Evolutionary conservation across 2,329 filamentous ascomycete species (phyloP), one percentile per base, ranked within the genome.

Genomic region (Zasmidium cellare): DNA sequence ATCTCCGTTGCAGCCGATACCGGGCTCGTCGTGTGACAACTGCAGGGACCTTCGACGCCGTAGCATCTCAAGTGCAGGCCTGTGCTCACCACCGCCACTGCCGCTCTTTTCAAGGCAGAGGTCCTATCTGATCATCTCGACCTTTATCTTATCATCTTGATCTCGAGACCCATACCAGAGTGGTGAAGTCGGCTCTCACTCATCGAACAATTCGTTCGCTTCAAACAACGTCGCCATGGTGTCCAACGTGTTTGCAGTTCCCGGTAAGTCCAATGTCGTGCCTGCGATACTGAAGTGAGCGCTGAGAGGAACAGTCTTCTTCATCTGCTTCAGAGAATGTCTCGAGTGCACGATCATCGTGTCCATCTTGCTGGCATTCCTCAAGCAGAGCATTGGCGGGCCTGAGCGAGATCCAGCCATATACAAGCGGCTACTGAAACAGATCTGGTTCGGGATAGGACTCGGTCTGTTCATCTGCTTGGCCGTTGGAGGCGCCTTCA

Each of bases 261-360:
- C 88, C 64, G 77, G 81, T 83, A 57, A 38, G 65, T 60, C 12
- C 20, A 9, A 14, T n/a, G 7, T 12, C 12, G 14, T 20, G 19
- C 45, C n/a, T 45, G 46, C 22, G 12, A 12, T 18, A 11, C 23
- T 41, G 41, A 24, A 28, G 22, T 23, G 35, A 47, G 56, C 53
- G 61, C 53, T 44, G 24, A 52, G 22, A 11, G 23, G 11, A 41
- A 18, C 61, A 81, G 85, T 96, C 55, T 96, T 96, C 79, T 92
- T 96, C 78, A 90, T 96, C 73, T 87, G 90, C 76, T 94, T 96
- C 73, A 87, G 92, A 70, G 92, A 96, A 77, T 86, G 86, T 45
- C 79, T 96, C 49, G 91, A 96, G 79, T 89, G 88, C 0, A 87
- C 84, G 69, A 91, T 96, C 70, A 90, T 96, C 67, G 86, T 96